phyloP scores from a whole-genome alignment of 2,329 filamentous ascomycete species.

The Aspergillus fumigatiaffinis region DNA sequence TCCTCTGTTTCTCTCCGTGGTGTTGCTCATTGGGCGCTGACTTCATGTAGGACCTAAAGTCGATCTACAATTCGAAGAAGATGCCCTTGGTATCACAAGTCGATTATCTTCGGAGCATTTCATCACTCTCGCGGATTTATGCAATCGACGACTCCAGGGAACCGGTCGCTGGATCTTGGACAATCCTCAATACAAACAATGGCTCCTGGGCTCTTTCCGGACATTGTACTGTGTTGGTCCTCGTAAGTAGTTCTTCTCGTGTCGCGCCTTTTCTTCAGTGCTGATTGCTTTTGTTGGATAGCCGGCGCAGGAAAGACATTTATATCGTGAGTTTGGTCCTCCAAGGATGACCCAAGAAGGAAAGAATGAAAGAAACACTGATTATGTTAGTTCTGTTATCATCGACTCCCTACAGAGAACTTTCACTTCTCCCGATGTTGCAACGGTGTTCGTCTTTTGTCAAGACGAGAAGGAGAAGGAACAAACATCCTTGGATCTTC shows the following conservation, averaged over 20 bases:
- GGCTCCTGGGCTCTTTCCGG: conserved; percentile 23
- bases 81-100: conserved; percentile 15
- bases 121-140: conserved; percentile 26
- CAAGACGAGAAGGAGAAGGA: conserved; percentile 23
- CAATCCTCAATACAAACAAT: conserved; percentile 18
- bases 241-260: conserved; percentile 14
- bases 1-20: background rate
- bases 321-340: conserved; percentile 23
- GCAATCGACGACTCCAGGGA: conserved; percentile 23
- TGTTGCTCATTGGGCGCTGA: background rate
- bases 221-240: conserved; percentile 26
- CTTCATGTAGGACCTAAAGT: conserved; percentile 9
- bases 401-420: conserved; percentile 25
- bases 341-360: background rate
- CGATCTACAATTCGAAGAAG: conserved; percentile 18
- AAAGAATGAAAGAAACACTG: background rate
- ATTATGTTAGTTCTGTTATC: conserved; percentile 25
- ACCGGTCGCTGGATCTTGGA: conserved; percentile 27
- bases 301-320: conserved; percentile 32
- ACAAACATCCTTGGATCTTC: conserved; percentile 14
- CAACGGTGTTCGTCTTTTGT: conserved; percentile 25
- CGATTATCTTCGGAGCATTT: conserved; percentile 19
- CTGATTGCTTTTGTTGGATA: conserved; percentile 2
- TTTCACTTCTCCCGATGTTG: conserved; percentile 28
- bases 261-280: background rate